These are phyloP conservation scores for Dictyophora rubrovolvata DNA, from an alignment of 768 basidiomycete species.

Conservation along the genomic window DNA sequence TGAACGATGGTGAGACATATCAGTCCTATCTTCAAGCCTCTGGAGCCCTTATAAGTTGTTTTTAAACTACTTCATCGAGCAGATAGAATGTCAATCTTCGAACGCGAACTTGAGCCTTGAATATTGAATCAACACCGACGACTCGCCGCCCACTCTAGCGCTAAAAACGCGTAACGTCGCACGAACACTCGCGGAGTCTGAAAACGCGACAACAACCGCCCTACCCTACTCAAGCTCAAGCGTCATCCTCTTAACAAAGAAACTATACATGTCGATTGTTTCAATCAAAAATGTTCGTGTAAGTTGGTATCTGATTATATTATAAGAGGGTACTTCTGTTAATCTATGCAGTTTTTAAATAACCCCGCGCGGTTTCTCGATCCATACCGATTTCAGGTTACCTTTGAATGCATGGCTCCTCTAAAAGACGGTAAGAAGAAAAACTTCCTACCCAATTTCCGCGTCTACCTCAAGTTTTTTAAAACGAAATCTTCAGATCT, in stretches of 20 bases:
- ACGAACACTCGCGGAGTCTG: not conserved
- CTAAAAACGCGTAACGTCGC: no score
- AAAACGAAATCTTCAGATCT: conserved; percentile 48
- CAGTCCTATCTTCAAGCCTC: no score
- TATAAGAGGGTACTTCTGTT: not conserved
- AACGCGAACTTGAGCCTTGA: no score
- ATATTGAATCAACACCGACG: no score
- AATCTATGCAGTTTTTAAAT: conserved; percentile 58
- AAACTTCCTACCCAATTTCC: not conserved
- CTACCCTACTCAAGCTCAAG: no score
- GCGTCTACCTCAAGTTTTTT: not conserved
- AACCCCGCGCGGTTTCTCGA: conserved; percentile 90
- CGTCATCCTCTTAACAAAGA: no score
- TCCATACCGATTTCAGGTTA: conserved; percentile 86
- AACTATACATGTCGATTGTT: conserved; percentile 8
- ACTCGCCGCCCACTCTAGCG: no score
- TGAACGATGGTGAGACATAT: no score
- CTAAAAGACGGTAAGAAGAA: conserved; percentile 66
- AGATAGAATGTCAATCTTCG: no score
- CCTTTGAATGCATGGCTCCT: conserved; percentile 91
- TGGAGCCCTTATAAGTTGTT: no score
- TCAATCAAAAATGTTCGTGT: conserved; percentile 8
- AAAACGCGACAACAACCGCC: not conserved
- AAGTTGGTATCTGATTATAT: not conserved
- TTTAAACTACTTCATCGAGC: no score